Percentiles rank a stretch among this genome's conserved stretches.
These are phyloP conservation scores for Cerrena zonata DNA, from an alignment of 1,284 basidiomycete genomes.

Conservation along the genomic window DNA sequence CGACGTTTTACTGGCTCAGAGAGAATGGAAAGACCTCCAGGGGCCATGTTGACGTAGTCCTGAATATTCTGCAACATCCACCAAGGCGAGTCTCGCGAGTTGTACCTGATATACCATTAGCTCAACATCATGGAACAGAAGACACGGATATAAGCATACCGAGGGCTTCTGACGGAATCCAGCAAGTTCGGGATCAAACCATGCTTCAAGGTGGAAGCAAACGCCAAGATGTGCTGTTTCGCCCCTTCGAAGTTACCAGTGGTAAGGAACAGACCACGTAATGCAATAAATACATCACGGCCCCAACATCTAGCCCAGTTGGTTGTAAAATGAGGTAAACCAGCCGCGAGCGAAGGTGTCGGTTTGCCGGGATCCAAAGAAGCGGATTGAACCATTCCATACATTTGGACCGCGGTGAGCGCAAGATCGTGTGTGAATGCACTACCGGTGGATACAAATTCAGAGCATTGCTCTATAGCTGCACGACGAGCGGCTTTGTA, in stretches of 20 bases:
- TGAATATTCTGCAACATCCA: slow-evolving; percentile 99
- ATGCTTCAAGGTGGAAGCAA: slow-evolving; percentile 81
- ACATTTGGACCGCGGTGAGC: slow-evolving; percentile 84
- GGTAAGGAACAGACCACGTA: slow-evolving; percentile 85
- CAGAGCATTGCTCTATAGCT: slow-evolving; percentile 80
- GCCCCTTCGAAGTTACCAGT: slow-evolving; percentile 87
- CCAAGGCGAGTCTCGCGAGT: slow-evolving; percentile 90
- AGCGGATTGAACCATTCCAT: slow-evolving; percentile 82
- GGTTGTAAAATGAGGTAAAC: slow-evolving; percentile 84
- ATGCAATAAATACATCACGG: slow-evolving; percentile 91
- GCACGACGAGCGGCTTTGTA: slow-evolving; percentile 82
- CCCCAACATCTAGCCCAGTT: slow-evolving; percentile 96
- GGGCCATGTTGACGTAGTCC: slow-evolving; percentile 82
- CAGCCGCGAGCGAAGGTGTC: slow-evolving; percentile 85
- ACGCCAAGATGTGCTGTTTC: slow-evolving; percentile 82
- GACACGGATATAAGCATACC: slow-evolving; percentile 44
- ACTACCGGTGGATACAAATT: slow-evolving; percentile 78
- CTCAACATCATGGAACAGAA: neutral
- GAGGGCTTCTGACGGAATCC: slow-evolving; percentile 78
- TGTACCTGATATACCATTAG: slow-evolving; percentile 52
- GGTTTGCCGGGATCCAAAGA: slow-evolving; percentile 69
- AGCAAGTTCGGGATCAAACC: slow-evolving; percentile 90
- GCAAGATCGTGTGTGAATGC: slow-evolving; percentile 87
- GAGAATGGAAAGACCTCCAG: slow-evolving; percentile 79
- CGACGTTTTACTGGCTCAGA: slow-evolving; percentile 80